Evolutionary conservation across 441 rosid genomes (phyloP), one percentile per base, ranked within the genome.

Genomic region (Flueggea neowawraea): DNA sequence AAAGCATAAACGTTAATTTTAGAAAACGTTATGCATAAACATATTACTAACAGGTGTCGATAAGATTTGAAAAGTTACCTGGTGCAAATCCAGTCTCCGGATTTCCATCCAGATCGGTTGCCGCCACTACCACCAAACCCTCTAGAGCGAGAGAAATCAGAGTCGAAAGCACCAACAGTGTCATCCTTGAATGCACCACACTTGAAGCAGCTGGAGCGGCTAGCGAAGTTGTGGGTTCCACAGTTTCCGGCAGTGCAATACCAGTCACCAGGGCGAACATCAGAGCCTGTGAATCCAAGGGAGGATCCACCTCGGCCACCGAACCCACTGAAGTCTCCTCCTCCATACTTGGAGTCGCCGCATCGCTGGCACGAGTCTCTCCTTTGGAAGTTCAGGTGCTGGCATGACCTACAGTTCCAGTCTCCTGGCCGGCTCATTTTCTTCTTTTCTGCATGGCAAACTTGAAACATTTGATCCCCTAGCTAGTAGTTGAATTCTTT

Each of bases 71-170:
- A 6, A 16, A 39, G 6, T 1, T 70, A 86, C 98, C 96, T 85
- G 59, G 87, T 64, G 82, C 97, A 93, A 70, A 90, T 86, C 98
- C 98, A 93, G 60, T 90, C 98, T 0, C 98, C 98, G n/a, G 97
- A 93, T 75, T 93, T 93, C 97, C 97, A 93, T 47, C 80, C 71
- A 33, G 97, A 78, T 17, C 92, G 90, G 49, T 84, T 78, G 57
- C 82, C 70, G 6, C 74, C 71, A 2, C 70, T 63, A 11, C 41
- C 58, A 55, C 84, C 61, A 12, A 85, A 81, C 7, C 82, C 82
- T 64, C 86, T 76, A 33, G 95, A 70, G 73, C 52, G 91, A 70
- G 84, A 54, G 61, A 77, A 63, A 51, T 89, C 92, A 12, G 56
- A 67, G 15, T 83, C 85, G 7, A 83, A 58, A 48, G 76, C 70